Evolutionary conservation across 495 filamentous ascomycete genomes (phyloP), one percentile per base, ranked within the genome.

Genomic region (Copromyces sp.): DNA sequence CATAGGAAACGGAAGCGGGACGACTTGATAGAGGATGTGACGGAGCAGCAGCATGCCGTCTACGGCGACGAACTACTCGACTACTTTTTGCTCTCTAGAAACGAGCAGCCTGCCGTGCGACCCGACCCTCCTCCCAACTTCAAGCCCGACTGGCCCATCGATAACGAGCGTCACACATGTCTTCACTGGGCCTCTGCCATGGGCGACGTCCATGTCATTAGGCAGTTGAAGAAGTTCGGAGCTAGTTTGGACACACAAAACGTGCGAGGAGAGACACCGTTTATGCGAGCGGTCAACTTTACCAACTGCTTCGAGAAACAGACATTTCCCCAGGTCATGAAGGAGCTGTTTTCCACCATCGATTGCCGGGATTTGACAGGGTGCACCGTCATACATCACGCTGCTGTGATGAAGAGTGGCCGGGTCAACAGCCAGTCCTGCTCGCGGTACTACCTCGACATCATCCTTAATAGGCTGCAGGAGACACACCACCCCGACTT

Each of bases 121-220:
- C 94, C 94, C 8, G 86, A 90, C 53, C 93, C 95, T 9, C 95
- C 95, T 0, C 80, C 87, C 17, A 89, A 93, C 75, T 96, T 95
- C 78, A 89, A 97, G 73, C 89, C 96, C 16, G 90, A 98, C 82
- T 91, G 93, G 78, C 83, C 89, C 38, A 97, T 99, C 75, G 95
- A 99, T 77, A 90, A 92, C 24, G 93, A 95, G 69, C 88, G 89
- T 5, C 94, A 98, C 76, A 95, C 92, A 3, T 94, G 94, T 3
- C 86, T 99, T 72, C 95, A 99, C 78, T 99, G 95, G 95, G 95
- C 94, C 20, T 92, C 93, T 72, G 92, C 95, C n/a, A 98, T 99
- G 95, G 95, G 95, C 47, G 95, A 99, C 77, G 83, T 98, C 20
- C 91, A 93, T 38, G 92, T 98, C 39, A 93, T 98, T 71, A 92